These are phyloP conservation scores for Backusella australiensis DNA, from an alignment of 192 early-diverging fungal species.

Conservation along the genomic window DNA sequence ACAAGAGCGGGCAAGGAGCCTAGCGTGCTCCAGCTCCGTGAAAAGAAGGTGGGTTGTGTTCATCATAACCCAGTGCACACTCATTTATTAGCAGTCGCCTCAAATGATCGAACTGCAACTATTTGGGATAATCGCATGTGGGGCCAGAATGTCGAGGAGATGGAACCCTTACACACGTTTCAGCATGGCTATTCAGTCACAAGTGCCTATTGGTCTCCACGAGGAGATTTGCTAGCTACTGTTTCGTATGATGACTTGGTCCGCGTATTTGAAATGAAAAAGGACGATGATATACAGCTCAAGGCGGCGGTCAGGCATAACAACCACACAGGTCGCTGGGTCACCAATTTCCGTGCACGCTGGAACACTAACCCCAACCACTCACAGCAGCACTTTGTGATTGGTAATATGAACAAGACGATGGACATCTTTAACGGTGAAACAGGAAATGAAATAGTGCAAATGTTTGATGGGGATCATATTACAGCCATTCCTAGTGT, in stretches of 20 bases:
- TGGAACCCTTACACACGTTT: constrained; percentile 37
- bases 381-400: constrained; percentile 43
- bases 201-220: constrained; percentile 66
- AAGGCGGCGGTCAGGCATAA: constrained; percentile 49
- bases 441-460: constrained; percentile 47
- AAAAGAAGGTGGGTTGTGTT: constrained; percentile 63
- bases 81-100: constrained; percentile 46
- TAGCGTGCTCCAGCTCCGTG: constrained; percentile 35
- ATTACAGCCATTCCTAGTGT: constrained; percentile 62
- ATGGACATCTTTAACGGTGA: constrained; percentile 60
- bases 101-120: constrained; percentile 54
- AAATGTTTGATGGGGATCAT: constrained; percentile 41
- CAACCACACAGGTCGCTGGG: constrained; percentile 67
- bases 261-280: constrained; percentile 37
- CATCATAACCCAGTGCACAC: constrained; percentile 51
- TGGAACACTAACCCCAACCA: constrained; percentile 48
- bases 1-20: constrained; percentile 27
- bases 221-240: constrained; percentile 49
- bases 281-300: background rate
- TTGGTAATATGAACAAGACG: constrained; percentile 68
- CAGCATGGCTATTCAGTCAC: constrained; percentile 56
- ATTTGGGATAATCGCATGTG: constrained; percentile 64
- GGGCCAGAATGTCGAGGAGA: constrained; percentile 17
- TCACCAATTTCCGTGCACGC: constrained; percentile 59
- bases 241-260: constrained; percentile 60